phyloP scores from a whole-genome alignment of 768 basidiomycete genomes.

The Suillus spraguei region DNA sequence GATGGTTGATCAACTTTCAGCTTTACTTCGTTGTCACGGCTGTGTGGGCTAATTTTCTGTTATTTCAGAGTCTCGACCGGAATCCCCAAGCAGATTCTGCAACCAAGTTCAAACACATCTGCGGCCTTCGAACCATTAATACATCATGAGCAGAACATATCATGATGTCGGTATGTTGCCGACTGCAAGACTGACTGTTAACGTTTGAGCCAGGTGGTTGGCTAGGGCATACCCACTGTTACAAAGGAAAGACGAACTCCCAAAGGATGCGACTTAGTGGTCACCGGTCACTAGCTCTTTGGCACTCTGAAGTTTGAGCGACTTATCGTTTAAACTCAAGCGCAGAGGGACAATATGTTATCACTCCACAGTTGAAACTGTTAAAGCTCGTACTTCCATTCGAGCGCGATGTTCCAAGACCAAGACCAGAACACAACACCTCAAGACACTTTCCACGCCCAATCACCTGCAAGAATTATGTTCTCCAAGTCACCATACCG shows the following conservation, averaged over 20 bases:
- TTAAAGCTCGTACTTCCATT: not conserved
- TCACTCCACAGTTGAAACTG: constrained; percentile 3
- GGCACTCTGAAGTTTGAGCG: too few relatives aligned
- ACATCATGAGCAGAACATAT: not conserved
- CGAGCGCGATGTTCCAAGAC: not conserved
- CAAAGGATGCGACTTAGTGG: not conserved
- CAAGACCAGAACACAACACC: not conserved
- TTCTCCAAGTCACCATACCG: constrained; percentile 17
- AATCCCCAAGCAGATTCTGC: not conserved
- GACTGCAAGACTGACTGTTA: not conserved
- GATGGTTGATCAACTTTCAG: too few relatives aligned
- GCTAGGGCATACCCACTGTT: not conserved
- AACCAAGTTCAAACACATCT: not conserved
- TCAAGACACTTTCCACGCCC: not conserved
- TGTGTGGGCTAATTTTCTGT: not conserved
- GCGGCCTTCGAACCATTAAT: not conserved
- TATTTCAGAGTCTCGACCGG: not conserved
- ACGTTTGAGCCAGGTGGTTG: not conserved
- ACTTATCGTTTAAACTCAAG: too few relatives aligned
- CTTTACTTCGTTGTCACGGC: not conserved
- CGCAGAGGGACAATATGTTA: not conserved
- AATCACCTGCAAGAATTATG: constrained; percentile 18
- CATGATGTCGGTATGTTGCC: not conserved
- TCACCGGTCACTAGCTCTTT: too few relatives aligned
- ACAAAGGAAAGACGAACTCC: not conserved